Base-by-base conservation (phyloP, 192 early-diverging fungal species). In the Pecoramyces ruminantium region DNA sequence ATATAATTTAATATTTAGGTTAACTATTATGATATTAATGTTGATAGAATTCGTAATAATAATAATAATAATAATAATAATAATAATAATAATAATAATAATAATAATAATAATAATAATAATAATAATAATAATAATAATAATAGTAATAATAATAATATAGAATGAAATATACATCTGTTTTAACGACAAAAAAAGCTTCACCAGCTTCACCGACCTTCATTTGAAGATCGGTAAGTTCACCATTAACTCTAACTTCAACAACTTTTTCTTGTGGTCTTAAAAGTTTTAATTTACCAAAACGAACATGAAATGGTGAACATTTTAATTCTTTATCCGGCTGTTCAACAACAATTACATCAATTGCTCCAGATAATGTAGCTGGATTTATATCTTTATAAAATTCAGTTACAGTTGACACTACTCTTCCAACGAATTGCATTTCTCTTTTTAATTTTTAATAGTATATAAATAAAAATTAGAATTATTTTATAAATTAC, bases 231-330 rank as follows among this genome's bases (percentile, higher is more conserved):
- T 93, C 90, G 17, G 92, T 88, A 1, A 84, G 84, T 81, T 89
- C 78, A 78, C 90, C 95, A 84, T 99, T 99, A 29, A 99, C 92
- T 11, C 89, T 86, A 38, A 99, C 87, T 78, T 95, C 92, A 78
- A 96, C 95, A 30, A 92, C 92, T 87, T 99, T 99, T 82, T 99
- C 96, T 67, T 93, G 93, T 11, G 96, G 96, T 42, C 93, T 85
- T 9, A 98, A 88, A 21, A 98, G 89, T 81, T 94, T 94, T 51
- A 99, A 86, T 84, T 99, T 99, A 29, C 97, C 97, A 85, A 98
- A 99, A 40, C 98, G 92, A 25, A 99, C 97, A 85, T 99, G 98
- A 85, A 97, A 99, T 4, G 98, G 98, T 34, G 96, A 97, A 85
- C 95, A 96, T 51, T 90, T 87, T 29, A 98, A 85, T 38, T 94